Conservation (phyloP, 306 rosid genomes). For the Prunus armeniaca region DNA sequence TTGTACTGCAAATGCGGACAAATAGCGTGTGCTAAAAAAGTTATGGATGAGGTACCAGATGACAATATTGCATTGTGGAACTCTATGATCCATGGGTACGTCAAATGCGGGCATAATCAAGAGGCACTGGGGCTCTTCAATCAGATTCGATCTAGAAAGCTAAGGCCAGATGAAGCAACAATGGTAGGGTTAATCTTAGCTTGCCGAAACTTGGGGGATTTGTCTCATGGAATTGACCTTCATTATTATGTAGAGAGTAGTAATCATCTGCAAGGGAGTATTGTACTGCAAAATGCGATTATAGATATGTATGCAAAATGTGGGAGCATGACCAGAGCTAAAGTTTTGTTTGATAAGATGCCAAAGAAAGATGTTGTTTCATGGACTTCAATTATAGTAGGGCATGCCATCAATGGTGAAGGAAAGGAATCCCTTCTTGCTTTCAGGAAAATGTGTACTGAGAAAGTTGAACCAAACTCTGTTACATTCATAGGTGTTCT, state of each 20-base stretch:
- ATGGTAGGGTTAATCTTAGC: constrained; percentile 26
- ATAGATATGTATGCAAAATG: constrained; percentile 26
- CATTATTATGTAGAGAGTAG: constrained; percentile 18
- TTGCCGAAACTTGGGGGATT: constrained; percentile 17
- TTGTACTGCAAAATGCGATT: constrained; percentile 17
- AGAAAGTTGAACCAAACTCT: constrained; percentile 24
- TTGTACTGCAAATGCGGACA: constrained; percentile 22
- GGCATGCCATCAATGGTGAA: constrained; percentile 22
- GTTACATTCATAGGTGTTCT: constrained; percentile 21
- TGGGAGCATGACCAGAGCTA: constrained; percentile 20
- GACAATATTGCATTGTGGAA: constrained; percentile 25
- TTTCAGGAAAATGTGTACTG: constrained; percentile 15
- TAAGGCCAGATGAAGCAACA: constrained; percentile 25
- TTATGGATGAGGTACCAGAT: constrained; percentile 1
- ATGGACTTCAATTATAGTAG: constrained; percentile 27
- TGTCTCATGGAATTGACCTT: constrained; percentile 14
- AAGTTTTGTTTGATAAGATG: constrained; percentile 19
- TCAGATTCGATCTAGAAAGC: constrained; percentile 11
- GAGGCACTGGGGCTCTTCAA: constrained; percentile 20
- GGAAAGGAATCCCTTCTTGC: constrained; percentile 19
- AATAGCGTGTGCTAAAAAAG: constrained; percentile 13
- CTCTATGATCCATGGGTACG: constrained; percentile 21
- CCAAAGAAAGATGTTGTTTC: constrained; percentile 20
- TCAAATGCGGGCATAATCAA: neutral
- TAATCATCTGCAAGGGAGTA: constrained; percentile 9